A percentile compares a stretch with the other conserved stretches of the same genome.
Evolutionary conservation across 306 rosid genomes (phyloP).

Genomic region (Astragalus membranaceus): DNA sequence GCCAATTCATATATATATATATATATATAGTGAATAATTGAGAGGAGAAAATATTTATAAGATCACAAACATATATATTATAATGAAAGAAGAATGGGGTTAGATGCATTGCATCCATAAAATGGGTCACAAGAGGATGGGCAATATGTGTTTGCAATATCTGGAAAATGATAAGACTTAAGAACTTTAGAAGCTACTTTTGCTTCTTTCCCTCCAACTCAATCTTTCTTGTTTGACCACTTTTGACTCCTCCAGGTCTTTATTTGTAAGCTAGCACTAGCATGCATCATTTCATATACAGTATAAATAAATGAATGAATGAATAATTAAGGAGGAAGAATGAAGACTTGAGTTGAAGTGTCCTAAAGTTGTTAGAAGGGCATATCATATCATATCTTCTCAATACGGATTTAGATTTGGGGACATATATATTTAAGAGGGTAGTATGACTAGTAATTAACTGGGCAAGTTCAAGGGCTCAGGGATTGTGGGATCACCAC

Average conservation of each 20-base stretch:
- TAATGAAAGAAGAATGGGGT: slow-evolving; percentile 26
- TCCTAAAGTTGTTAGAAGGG: slow-evolving; percentile 26
- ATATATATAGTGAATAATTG: slow-evolving; percentile 60
- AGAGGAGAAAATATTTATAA: slow-evolving; percentile 1
- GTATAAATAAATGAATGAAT: slow-evolving; percentile 39
- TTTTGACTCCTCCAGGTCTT: slow-evolving; percentile 43
- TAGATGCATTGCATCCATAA: slow-evolving; percentile 61
- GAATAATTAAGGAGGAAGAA: slow-evolving; percentile 21
- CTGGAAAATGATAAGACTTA: slow-evolving; percentile 21
- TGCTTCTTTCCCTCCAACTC: slow-evolving; percentile 31
- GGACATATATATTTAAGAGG: slow-evolving; percentile 15
- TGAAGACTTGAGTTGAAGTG: slow-evolving; percentile 22
- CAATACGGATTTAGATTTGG: slow-evolving; percentile 20
- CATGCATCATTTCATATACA: no score
- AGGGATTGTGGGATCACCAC: slow-evolving; percentile 4
- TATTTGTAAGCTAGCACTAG: slow-evolving; percentile 29
- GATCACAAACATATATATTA: slow-evolving; percentile 7
- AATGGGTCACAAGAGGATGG: slow-evolving; percentile 54
- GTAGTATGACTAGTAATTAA: slow-evolving; percentile 15
- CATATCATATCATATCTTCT: slow-evolving; percentile 19
- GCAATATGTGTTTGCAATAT: slow-evolving; percentile 38
- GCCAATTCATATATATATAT: slow-evolving; percentile 67
- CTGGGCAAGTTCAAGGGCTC: slow-evolving; percentile 59
- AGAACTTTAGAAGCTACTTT: slow-evolving; percentile 31
- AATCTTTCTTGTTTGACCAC: slow-evolving; percentile 41